Conservation (phyloP, 805 yeast genomes). For the Myxozyma kluyveri region DNA sequence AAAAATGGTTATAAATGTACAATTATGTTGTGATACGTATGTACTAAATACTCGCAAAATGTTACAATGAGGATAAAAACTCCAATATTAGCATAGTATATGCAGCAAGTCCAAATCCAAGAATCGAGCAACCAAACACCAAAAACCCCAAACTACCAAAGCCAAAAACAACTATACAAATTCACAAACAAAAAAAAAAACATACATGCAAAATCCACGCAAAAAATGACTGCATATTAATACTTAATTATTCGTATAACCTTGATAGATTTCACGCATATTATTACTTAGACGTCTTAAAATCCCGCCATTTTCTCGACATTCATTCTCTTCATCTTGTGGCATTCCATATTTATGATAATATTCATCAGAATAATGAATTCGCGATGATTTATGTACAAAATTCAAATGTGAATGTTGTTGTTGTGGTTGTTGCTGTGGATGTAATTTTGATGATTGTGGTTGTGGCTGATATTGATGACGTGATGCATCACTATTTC, state of each 20-base stretch:
- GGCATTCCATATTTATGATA: slow-evolving; percentile 6
- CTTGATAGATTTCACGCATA: slow-evolving; percentile 1
- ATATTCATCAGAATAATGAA: neutral
- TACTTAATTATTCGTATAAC: neutral
- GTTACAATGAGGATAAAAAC: neutral
- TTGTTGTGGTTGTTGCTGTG: no score
- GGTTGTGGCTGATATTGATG: no score
- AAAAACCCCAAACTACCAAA: no score
- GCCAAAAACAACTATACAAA: neutral
- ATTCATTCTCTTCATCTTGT: slow-evolving; percentile 1
- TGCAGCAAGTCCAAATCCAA: neutral
- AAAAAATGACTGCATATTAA: neutral
- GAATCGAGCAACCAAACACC: no score
- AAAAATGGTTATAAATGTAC: no score
- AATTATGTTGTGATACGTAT: no score
- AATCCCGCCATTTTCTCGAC: neutral
- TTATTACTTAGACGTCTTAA: slow-evolving; percentile 9
- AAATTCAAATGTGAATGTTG: no score
- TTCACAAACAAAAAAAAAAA: neutral
- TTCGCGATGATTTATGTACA: no score
- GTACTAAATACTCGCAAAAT: no score
- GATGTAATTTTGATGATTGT: no score
- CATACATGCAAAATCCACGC: neutral
- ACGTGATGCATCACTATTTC: no score
- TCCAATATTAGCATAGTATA: neutral